Evolutionary conservation across 2,329 filamentous ascomycete species (phyloP).

Genomic region (Penicillium sp.): DNA sequence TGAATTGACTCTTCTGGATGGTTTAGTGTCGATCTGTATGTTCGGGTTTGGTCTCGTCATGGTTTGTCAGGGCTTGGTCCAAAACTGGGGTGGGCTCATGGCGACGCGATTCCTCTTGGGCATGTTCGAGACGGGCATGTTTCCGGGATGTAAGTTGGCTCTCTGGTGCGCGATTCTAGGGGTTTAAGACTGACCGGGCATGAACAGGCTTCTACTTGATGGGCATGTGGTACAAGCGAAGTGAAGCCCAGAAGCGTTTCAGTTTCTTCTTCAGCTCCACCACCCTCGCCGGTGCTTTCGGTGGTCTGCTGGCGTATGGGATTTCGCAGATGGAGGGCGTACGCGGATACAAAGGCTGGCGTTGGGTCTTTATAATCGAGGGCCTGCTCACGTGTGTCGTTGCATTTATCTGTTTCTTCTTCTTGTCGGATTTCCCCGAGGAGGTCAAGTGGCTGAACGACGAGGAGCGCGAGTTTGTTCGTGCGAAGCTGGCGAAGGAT

Average conservation of each 20-base stretch:
- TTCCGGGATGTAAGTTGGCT: constrained; percentile 58
- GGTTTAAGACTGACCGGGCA: background rate
- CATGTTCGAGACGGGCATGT: constrained; percentile 69
- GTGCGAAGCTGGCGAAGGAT: constrained; percentile 64
- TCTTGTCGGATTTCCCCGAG: constrained; percentile 72
- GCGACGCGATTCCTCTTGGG: constrained; percentile 84
- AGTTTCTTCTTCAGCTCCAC: constrained; percentile 86
- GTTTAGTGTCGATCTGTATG: constrained; percentile 70
- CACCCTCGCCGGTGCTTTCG: constrained; percentile 61
- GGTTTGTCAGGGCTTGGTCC: constrained; percentile 71
- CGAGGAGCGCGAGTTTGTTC: constrained; percentile 67
- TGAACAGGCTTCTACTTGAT: constrained; percentile 59
- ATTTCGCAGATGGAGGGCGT: constrained; percentile 58
- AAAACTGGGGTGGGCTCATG: constrained; percentile 73
- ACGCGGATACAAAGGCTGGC: constrained; percentile 57
- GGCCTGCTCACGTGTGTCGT: constrained; percentile 62
- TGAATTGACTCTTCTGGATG: background rate
- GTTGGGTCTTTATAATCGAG: constrained; percentile 59
- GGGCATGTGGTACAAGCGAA: constrained; percentile 78
- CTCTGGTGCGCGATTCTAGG: constrained; percentile 12
- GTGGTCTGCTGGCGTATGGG: constrained; percentile 59
- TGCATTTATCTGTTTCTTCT: constrained; percentile 60
- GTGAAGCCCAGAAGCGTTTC: constrained; percentile 86
- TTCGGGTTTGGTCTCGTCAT: constrained; percentile 75
- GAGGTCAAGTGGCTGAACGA: constrained; percentile 68